These are phyloP conservation scores for Tolypocladium amazonense DNA, from an alignment of 2,329 filamentous ascomycete genomes.

Conservation along the genomic window DNA sequence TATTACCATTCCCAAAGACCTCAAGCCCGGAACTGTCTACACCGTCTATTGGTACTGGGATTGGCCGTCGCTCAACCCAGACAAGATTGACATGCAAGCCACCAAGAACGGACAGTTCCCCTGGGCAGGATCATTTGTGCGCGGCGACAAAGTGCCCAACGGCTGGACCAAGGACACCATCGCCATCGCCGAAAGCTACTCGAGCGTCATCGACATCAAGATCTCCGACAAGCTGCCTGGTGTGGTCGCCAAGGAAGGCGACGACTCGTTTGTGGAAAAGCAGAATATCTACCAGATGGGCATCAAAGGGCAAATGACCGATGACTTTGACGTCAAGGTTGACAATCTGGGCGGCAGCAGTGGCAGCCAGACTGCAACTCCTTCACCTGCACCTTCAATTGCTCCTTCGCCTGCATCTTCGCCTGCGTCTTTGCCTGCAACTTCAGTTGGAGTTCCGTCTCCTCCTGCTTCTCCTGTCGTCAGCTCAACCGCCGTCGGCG, in stretches of 20 bases:
- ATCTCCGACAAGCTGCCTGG: conserved; percentile 16
- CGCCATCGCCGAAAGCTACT: conserved; percentile 28
- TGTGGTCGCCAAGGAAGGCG: conserved; percentile 12
- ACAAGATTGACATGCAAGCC: conserved; percentile 26
- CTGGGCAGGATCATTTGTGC: conserved; percentile 29
- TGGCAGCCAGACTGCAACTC: conserved; percentile 4
- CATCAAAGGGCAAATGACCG: conserved; percentile 33
- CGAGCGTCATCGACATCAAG: conserved; percentile 29
- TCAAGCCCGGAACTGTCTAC: conserved; percentile 52
- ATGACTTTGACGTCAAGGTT: conserved; percentile 33
- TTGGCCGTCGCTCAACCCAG: conserved; percentile 56
- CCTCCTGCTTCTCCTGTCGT: not conserved
- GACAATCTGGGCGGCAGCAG: conserved; percentile 10
- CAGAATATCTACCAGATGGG: conserved; percentile 32
- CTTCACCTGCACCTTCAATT: no score
- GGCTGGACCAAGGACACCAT: conserved; percentile 24
- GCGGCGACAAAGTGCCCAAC: conserved; percentile 23
- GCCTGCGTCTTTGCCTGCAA: no score
- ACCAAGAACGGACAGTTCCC: conserved; percentile 30
- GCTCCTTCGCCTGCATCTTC: no score
- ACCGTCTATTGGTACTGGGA: conserved; percentile 97
- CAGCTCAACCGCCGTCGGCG: not conserved
- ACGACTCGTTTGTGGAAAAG: conserved; percentile 19
- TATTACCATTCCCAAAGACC: conserved; percentile 59
- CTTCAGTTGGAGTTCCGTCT: not conserved